These are phyloP conservation scores for Alternaria longipes DNA, from an alignment of 2,329 filamentous ascomycete genomes.

Conservation along the genomic window DNA sequence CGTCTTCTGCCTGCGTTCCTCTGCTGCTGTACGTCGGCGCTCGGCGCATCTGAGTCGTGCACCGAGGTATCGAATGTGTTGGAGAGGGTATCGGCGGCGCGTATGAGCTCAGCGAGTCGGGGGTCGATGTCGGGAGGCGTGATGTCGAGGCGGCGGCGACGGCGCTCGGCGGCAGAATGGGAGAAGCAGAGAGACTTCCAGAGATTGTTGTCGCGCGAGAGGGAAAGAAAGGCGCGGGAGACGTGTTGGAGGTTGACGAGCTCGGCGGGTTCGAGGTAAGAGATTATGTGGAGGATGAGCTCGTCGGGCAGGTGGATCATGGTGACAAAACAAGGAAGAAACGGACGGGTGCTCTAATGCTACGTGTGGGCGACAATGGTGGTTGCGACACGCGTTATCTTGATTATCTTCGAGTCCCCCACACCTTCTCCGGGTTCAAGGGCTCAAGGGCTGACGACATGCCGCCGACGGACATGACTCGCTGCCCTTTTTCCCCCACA, in stretches of 20 bases:
- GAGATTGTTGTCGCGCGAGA: slow-evolving; percentile 77
- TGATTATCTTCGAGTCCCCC: slow-evolving; percentile 8
- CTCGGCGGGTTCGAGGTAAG: slow-evolving; percentile 68
- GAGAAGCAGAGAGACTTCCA: slow-evolving; percentile 82
- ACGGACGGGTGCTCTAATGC: background rate
- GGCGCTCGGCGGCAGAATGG: slow-evolving; percentile 71
- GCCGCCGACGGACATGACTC: slow-evolving; percentile 21
- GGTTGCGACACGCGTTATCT: slow-evolving; percentile 24
- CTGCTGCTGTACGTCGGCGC: slow-evolving; percentile 41
- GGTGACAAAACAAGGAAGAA: background rate
- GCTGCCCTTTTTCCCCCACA: slow-evolving; percentile 6
- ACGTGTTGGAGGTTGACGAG: slow-evolving; percentile 75
- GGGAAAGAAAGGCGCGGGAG: slow-evolving; percentile 69
- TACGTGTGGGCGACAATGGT: slow-evolving; percentile 8
- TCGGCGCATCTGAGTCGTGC: slow-evolving; percentile 39
- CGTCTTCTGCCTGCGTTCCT: slow-evolving; percentile 52
- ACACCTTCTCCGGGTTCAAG: slow-evolving; percentile 2
- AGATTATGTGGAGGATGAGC: slow-evolving; percentile 55
- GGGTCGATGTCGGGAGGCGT: slow-evolving; percentile 49
- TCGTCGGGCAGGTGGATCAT: slow-evolving; percentile 50
- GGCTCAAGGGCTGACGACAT: slow-evolving; percentile 33
- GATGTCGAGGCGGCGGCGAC: slow-evolving; percentile 58
- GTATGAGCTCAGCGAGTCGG: slow-evolving; percentile 54
- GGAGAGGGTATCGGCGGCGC: slow-evolving; percentile 51
- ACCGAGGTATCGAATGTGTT: slow-evolving; percentile 34